phyloP scores from a whole-genome alignment of 2,329 filamentous ascomycete genomes.

The Fusarium phyllophilum region DNA sequence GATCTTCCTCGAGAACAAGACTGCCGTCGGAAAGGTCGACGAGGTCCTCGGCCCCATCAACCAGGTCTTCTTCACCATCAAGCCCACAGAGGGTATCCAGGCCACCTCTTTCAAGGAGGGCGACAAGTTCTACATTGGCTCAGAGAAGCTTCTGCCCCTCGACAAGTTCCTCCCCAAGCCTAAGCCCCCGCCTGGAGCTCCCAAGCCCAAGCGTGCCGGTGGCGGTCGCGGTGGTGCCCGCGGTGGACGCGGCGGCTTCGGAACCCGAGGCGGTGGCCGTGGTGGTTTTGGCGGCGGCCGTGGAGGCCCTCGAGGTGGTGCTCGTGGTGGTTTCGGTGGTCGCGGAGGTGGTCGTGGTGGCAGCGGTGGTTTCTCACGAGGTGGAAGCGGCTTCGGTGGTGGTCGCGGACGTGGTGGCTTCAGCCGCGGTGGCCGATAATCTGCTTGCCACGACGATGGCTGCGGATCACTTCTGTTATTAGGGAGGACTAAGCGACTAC shows the following conservation, averaged over 20 bases:
- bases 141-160: conserved; percentile 92
- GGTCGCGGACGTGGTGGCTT: conserved; percentile 45
- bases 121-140: conserved; percentile 96
- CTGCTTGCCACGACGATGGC: conserved; percentile 4
- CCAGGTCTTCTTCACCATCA: conserved; percentile 98
- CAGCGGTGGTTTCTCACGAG: conserved; percentile 39
- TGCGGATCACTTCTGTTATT: conserved; percentile 8
- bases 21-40: conserved; percentile 93
- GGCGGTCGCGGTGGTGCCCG: conserved; percentile 56
- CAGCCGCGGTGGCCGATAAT: conserved; percentile 44
- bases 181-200: conserved; percentile 75
- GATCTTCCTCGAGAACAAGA: conserved; percentile 99
- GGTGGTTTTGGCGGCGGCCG: conserved; percentile 51
- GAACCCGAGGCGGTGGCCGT: conserved; percentile 47
- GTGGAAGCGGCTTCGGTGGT: conserved; percentile 42
- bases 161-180: conserved; percentile 98
- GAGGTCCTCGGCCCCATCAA: conserved; percentile 98
- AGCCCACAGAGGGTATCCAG: conserved; percentile 95
- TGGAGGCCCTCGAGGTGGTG: conserved; percentile 48
- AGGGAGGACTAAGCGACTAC: conserved; percentile 14
- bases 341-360: conserved; percentile 40
- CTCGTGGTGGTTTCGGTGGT: conserved; percentile 35
- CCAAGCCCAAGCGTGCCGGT: conserved; percentile 70
- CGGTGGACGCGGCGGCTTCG: conserved; percentile 50
- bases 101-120: conserved; percentile 93